Base-by-base conservation (phyloP, 2,329 filamentous ascomycete genomes). In the Raffaelea arxii region DNA sequence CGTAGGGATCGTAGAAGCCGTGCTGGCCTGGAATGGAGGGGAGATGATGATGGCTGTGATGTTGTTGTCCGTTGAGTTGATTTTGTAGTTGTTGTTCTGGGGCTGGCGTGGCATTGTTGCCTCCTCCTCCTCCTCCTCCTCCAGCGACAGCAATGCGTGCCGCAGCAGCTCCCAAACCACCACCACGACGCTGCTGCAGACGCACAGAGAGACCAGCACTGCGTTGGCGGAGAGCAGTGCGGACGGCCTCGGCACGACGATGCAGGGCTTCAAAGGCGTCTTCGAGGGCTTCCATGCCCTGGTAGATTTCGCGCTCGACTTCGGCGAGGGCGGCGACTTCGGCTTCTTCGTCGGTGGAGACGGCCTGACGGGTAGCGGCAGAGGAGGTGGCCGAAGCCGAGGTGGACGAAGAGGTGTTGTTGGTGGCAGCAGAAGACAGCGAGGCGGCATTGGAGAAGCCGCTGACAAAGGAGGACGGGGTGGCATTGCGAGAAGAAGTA, bases 261-360 rank as follows among this genome's bases (percentile, higher is more conserved):
- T 97, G 91, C n/a, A 97, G 72, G 24, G 79, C 80, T 66, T 97
- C 91, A 56, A 97, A 96, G 0, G 90, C 89, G 59, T 96, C 88
- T 64, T 97, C 91, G 22, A 97, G 75, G 0, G 81, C 82, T 65
- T 97, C 91, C 91, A 97, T 97, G 51, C 90, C 87, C 27, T 80
- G 75, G 65, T 91, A 96, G 48, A 97, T 94, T 58, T 95, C 88
- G 6, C 89, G 80, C 65, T 97, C 91, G 35, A 96, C 82, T 65
- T 96, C 91, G 7, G 88, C 88, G 6, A 96, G 74, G 1, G 86
- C 85, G 1, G 86, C 86, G 57, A 96, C 90, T 62, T 96, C 91
- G 46, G 86, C 87, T 58, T 97, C 91, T 63, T 97, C 91, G 60
- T 96, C 91, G 49, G 94, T 78, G 4, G 89, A 90, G 4, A 97